These are phyloP conservation scores for Microcyclospora tardicrescens DNA, from an alignment of 2,329 filamentous ascomycete genomes.

Conservation along the genomic window DNA sequence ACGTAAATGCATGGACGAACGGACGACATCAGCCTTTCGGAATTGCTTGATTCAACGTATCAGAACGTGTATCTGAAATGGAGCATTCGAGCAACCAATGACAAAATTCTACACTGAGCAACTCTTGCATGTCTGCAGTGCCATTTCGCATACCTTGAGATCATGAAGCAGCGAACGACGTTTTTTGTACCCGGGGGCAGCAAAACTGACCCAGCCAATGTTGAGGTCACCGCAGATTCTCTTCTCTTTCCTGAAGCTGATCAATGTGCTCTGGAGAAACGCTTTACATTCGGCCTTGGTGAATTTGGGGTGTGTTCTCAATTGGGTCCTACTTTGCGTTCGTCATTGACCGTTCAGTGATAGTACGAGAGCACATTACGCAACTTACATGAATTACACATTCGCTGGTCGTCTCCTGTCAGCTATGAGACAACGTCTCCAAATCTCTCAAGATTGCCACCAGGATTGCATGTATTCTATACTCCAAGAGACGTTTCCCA, in stretches of 20 bases:
- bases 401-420: constrained; percentile 59
- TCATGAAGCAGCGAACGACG: constrained; percentile 68
- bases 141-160: no score
- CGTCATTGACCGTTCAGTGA: no score
- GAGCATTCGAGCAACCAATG: no score
- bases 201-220: constrained; percentile 49
- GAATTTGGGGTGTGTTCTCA: constrained; percentile 41
- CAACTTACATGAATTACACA: constrained; percentile 54
- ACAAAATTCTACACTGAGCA: no score
- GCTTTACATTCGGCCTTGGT: constrained; percentile 57
- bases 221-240: constrained; percentile 43
- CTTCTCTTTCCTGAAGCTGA: constrained; percentile 46
- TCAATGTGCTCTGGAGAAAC: constrained; percentile 61
- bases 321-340: not conserved
- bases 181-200: constrained; percentile 53
- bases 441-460: constrained; percentile 59
- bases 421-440: constrained; percentile 51
- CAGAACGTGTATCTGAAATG: no score
- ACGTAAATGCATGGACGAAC: no score
- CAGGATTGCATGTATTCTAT: constrained; percentile 72
- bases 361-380: no score
- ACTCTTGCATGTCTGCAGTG: no score
- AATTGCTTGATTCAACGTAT: no score
- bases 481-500: constrained; percentile 39
- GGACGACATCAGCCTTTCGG: no score